A percentile compares a stretch with the other conserved stretches of the same genome.
Evolutionary conservation across 371 early-diverging fungal species (phyloP).

Genomic region (Basidiobolus meristosporus): DNA sequence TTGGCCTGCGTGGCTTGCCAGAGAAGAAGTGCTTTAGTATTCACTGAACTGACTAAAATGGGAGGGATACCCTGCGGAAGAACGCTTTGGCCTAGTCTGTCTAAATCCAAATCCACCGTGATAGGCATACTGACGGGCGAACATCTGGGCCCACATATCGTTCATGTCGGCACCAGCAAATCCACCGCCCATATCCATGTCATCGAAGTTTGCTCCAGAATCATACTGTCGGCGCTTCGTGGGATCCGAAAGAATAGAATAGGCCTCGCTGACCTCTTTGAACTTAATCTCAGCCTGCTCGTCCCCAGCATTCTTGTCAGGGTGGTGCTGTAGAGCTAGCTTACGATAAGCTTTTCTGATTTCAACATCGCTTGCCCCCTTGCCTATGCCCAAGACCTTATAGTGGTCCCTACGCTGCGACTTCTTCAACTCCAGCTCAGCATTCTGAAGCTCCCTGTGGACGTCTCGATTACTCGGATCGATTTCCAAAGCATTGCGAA

Average conservation of each 20-base stretch:
- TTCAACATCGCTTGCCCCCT: constrained; percentile 62
- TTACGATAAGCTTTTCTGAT: constrained; percentile 10
- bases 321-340: constrained; percentile 7
- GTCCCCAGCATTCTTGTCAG: constrained; percentile 13
- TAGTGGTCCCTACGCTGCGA: constrained; percentile 81
- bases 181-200: constrained; percentile 23
- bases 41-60: too few species aligned
- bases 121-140: too few species aligned
- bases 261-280: constrained; percentile 82
- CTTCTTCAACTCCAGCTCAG: constrained; percentile 52
- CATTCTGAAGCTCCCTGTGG: constrained; percentile 30
- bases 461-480: constrained; percentile 51
- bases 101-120: too few species aligned
- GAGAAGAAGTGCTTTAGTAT: too few species aligned
- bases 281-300: constrained; percentile 71
- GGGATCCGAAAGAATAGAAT: constrained; percentile 77
- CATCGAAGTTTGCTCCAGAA: constrained; percentile 79
- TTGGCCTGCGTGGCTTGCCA: too few species aligned
- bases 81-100: too few species aligned
- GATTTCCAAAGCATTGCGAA: constrained; percentile 30
- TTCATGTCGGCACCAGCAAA: constrained; percentile 53
- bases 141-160: constrained; percentile 70
- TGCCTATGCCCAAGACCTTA: constrained; percentile 75
- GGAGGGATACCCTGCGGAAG: too few species aligned
- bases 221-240: constrained; percentile 86